Conservation (phyloP, 257 asterid species). For the Solanum bukasovii region DNA sequence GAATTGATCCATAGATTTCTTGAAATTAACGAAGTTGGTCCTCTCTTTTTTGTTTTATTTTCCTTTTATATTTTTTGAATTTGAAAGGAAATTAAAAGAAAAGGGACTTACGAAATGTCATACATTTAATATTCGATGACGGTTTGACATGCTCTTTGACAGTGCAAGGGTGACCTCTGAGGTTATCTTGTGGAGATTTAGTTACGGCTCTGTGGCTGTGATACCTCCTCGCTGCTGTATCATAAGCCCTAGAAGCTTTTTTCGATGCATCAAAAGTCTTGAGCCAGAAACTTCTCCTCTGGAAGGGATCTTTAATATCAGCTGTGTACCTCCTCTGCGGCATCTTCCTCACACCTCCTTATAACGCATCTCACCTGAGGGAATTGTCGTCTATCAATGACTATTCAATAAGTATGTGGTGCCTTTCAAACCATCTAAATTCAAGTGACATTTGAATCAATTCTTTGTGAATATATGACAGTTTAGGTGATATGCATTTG, state of each 20-base stretch:
- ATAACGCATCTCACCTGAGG: neutral
- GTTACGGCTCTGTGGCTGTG: neutral
- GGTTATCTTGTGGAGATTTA: neutral
- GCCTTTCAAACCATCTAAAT: neutral
- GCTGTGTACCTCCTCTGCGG: neutral
- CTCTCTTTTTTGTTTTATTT: neutral
- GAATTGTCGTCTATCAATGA: neutral
- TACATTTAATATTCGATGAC: neutral
- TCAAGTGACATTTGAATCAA: neutral
- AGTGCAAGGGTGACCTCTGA: neutral
- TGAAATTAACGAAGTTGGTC: too few species aligned
- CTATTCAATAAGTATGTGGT: neutral
- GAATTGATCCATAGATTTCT: neutral
- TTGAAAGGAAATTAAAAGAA: neutral
- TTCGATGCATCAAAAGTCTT: neutral
- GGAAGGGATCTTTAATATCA: neutral
- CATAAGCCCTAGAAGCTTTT: constrained; percentile 1
- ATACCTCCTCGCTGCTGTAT: neutral
- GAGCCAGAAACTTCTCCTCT: neutral
- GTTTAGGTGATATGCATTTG: too few species aligned
- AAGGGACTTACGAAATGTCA: neutral
- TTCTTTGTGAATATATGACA: neutral
- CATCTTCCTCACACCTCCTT: neutral
- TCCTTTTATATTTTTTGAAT: neutral
- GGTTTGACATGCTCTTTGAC: too few species aligned